Base-by-base conservation (phyloP, 352 stramenopile species). In the Pythium utonaiense region DNA sequence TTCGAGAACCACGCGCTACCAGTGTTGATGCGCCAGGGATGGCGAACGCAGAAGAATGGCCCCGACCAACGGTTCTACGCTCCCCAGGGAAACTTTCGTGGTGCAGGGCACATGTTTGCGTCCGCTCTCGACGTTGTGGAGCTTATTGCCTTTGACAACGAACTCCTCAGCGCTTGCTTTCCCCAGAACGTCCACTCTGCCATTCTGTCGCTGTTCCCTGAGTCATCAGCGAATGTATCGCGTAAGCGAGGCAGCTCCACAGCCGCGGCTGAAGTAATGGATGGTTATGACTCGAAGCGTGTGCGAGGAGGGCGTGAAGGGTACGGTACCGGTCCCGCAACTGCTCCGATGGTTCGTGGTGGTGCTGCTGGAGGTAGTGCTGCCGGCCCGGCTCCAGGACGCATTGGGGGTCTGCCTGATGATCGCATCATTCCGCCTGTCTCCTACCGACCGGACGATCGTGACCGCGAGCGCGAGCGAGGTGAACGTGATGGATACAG, bases 1-100 rank as follows among this genome's bases (percentile, higher is more conserved):
- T 93, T 95, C 58, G 85, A 95, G 44, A 92, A 83, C 53, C 78
- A 95, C 47, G 85, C 85, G 13, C 55, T 92, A 2, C 83, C 83
- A 1, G 71, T 71, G 57, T 59, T 95, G 14, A 44, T 89, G 27
- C 79, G 76, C 21, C 72, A 84, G 51, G 83, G 83, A 3, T 95
- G 85, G 85, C 75, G 70, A 9, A 67, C 89, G 5, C 71, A 86
- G 51, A 67, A 59, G 3, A 78, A 60, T 0, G 78, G 69, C 19
- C 47, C 69, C 12, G 66, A 75, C 31, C 62, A 75, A 28, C 71
- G 73, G 1, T 83, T 78, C 55, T 73, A 73, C 17, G 69, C 83
- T 21, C 74, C 74, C 3, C 70, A 62, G 3, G 61, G 69, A 6
- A 68, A 60, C 22, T 74, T 71, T 27, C 48, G 59, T 25, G 64